phyloP scores from a whole-genome alignment of 345 rosid species.

The Psidium guajava region DNA sequence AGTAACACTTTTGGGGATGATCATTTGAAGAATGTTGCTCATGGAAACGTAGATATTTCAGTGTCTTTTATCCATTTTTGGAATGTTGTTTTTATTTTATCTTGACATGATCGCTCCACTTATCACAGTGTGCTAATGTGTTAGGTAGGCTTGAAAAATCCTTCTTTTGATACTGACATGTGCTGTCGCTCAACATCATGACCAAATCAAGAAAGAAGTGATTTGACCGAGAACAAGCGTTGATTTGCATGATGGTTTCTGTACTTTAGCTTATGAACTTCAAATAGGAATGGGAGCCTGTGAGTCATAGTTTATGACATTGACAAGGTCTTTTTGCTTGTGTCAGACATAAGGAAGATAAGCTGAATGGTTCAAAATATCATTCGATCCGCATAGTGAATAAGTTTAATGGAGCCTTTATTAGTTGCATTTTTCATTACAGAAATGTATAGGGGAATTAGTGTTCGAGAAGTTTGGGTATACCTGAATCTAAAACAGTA shows the following conservation, averaged over 20 bases:
- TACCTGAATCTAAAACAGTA: neutral
- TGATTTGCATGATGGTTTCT: neutral
- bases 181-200: neutral
- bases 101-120: no score
- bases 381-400: neutral
- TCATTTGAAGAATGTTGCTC: no score
- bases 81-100: no score
- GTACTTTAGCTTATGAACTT: neutral
- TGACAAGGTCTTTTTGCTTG: neutral
- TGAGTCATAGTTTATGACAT: neutral
- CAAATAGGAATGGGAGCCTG: neutral
- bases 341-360: neutral
- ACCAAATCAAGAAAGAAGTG: neutral
- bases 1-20: no score
- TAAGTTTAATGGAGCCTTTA: neutral
- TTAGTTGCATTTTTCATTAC: neutral
- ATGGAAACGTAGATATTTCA: no score
- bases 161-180: neutral
- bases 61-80: no score
- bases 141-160: no score
- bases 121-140: no score
- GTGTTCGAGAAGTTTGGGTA: neutral
- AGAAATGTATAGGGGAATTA: neutral
- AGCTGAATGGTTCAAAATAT: neutral
- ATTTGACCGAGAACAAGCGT: neutral